Evolutionary conservation across 2,329 filamentous ascomycete genomes (phyloP).

Genomic region (Thelonectria olida): DNA sequence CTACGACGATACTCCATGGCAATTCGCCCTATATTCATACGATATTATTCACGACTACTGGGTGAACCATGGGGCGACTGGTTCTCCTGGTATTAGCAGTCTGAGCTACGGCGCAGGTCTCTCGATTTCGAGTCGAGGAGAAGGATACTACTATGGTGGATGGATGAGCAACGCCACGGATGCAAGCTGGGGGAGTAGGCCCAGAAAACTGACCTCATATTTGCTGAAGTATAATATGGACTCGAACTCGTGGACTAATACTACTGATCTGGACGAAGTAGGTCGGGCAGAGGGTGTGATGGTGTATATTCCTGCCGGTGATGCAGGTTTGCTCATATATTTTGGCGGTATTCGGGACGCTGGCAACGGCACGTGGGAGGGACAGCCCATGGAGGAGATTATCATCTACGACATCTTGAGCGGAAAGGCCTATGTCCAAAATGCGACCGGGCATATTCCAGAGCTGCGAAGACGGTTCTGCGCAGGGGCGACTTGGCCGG

Average conservation of each 20-base stretch:
- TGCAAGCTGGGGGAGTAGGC: constrained; percentile 56
- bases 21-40: constrained; percentile 64
- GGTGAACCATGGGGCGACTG: constrained; percentile 55
- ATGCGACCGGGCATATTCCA: constrained; percentile 62
- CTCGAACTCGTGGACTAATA: constrained; percentile 60
- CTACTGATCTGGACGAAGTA: constrained; percentile 60
- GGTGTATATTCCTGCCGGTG: constrained; percentile 68
- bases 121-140: constrained; percentile 61
- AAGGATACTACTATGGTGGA: constrained; percentile 71
- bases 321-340: constrained; percentile 68
- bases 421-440: constrained; percentile 67
- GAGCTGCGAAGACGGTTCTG: constrained; percentile 65
- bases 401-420: constrained; percentile 68
- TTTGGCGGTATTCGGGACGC: constrained; percentile 67
- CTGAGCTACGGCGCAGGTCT: constrained; percentile 67
- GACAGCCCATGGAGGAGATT: constrained; percentile 59
- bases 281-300: constrained; percentile 68
- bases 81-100: constrained; percentile 49
- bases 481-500: constrained; percentile 66
- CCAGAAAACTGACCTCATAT: constrained; percentile 59
- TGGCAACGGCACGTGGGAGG: constrained; percentile 56
- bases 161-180: constrained; percentile 66
- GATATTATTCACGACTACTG: constrained; percentile 66
- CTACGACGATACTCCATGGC: constrained; percentile 54
- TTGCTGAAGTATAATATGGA: constrained; percentile 67